These are phyloP conservation scores for Conticribra weissflogii DNA, from an alignment of 108 stramenopile genomes.

Conservation along the genomic window DNA sequence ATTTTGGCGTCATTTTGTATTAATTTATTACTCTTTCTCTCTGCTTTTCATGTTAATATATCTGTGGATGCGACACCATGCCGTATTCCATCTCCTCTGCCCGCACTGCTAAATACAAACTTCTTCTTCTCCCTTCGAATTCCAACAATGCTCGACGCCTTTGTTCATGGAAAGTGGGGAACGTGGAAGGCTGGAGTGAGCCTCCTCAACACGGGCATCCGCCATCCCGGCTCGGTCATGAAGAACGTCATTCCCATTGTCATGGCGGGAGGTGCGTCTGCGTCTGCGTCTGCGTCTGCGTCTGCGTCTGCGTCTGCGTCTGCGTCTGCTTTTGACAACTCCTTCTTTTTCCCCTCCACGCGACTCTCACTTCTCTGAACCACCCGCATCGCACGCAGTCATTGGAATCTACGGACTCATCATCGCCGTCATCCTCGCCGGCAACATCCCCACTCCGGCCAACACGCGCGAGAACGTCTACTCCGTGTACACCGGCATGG, in stretches of 20 bases:
- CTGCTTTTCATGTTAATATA: no score
- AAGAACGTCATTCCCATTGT: constrained; percentile 92
- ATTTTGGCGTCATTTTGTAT: no score
- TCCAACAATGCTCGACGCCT: background rate
- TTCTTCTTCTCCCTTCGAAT: background rate
- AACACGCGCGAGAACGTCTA: constrained; percentile 74
- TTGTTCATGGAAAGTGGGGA: constrained; percentile 61
- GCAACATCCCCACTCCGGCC: constrained; percentile 68
- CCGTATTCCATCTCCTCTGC: no score
- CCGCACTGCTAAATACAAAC: background rate
- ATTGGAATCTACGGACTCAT: constrained; percentile 92
- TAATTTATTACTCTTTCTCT: no score
- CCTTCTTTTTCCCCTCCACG: no score
- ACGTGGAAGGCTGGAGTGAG: constrained; percentile 88
- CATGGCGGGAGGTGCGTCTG: constrained; percentile 83
- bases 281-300: no score
- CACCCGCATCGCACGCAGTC: constrained; percentile 27
- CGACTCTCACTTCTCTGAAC: background rate
- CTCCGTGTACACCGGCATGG: constrained; percentile 78
- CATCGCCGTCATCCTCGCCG: constrained; percentile 82
- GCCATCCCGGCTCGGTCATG: constrained; percentile 86
- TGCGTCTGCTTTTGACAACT: no score
- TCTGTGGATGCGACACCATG: no score
- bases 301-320: no score
- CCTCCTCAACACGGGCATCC: constrained; percentile 84